A percentile compares a stretch with the other conserved stretches of the same genome.
These are phyloP conservation scores for Calonectria pteridis DNA, from an alignment of 2,329 filamentous ascomycete species.

Conservation along the genomic window DNA sequence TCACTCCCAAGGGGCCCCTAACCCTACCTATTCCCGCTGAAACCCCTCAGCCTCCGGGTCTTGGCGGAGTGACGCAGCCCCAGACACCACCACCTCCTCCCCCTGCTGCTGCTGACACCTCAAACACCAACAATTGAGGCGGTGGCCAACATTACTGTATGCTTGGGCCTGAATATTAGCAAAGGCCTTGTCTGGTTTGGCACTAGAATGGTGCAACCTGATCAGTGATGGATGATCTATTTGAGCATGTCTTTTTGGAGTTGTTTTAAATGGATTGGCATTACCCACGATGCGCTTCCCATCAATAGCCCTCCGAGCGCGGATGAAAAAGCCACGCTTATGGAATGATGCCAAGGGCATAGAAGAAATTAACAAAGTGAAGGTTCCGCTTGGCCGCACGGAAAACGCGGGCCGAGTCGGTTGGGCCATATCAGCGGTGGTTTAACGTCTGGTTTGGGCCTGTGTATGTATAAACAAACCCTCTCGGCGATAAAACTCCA, in stretches of 20 bases:
- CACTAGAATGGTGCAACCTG: slow-evolving; percentile 24
- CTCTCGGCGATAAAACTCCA: slow-evolving; percentile 41
- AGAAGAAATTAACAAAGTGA: slow-evolving; percentile 30
- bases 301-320: slow-evolving; percentile 26
- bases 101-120: slow-evolving; percentile 48
- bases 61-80: slow-evolving; percentile 50
- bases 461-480: slow-evolving; percentile 36
- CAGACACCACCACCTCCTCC: slow-evolving; percentile 51
- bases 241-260: slow-evolving; percentile 33
- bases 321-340: slow-evolving; percentile 27
- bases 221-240: slow-evolving; percentile 30
- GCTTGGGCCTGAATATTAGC: slow-evolving; percentile 11
- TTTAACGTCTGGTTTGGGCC: slow-evolving; percentile 31
- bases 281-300: slow-evolving; percentile 25
- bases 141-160: slow-evolving; percentile 5
- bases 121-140: slow-evolving; percentile 40
- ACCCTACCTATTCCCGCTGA: slow-evolving; percentile 53
- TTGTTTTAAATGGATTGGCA: slow-evolving; percentile 31
- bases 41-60: slow-evolving; percentile 50
- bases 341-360: slow-evolving; percentile 28
- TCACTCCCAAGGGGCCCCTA: slow-evolving; percentile 66
- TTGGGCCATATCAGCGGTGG: background rate
- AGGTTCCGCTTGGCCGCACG: slow-evolving; percentile 10
- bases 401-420: slow-evolving; percentile 8
- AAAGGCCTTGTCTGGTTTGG: slow-evolving; percentile 20